Base-by-base conservation (phyloP, 805 yeast genomes). In the Wickerhamomyces bisporus region DNA sequence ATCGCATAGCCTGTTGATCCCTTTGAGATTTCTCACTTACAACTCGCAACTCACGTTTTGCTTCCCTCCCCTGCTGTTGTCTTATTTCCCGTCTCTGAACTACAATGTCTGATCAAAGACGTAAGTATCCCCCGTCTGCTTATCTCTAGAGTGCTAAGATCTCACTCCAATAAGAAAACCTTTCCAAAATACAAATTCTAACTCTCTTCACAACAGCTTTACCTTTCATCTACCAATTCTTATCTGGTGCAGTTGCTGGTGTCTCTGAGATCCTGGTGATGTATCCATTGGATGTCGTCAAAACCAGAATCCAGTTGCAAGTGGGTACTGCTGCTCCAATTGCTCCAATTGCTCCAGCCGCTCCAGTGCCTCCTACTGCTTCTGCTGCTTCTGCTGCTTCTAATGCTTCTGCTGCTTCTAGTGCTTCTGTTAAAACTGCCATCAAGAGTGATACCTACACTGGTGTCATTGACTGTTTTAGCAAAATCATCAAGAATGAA, bases 221-320 rank as follows among this genome's bases (percentile, higher is more conserved):
- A 52, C 97, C 98, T 26, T 93, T 93, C 58, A 57, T 79, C 29
- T 91, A 93, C 73, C 98, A 93, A 64, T 93, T 93, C 61, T 70
- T 71, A 45, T 80, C 87, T 43, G 99, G 95, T 52, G 98, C 94
- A 57, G 73, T 89, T 55, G 98, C 99, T 45, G 99, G 99, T 48
- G 88, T 93, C 45, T 86, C 96, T 20, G 98, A 93, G 68, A 85
- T 89, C 61, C 70, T 88, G 53, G 87, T 86, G 47, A 88, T 89
- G 96, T 89, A 89, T 60, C 98, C 98, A 31, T 69, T 91, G 57
- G 98, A 91, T 62, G 96, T 93, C 46, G 96, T 93, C 57, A 91
- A 91, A 72, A 91, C 98, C 24, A 77, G 98, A 65, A 89, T 89
- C 67, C 97, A 91, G 65, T 73, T 91, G 55, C 89, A 82, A 62